phyloP scores from a whole-genome alignment of 2,329 filamentous ascomycete species.

The Kalmusia sp. region DNA sequence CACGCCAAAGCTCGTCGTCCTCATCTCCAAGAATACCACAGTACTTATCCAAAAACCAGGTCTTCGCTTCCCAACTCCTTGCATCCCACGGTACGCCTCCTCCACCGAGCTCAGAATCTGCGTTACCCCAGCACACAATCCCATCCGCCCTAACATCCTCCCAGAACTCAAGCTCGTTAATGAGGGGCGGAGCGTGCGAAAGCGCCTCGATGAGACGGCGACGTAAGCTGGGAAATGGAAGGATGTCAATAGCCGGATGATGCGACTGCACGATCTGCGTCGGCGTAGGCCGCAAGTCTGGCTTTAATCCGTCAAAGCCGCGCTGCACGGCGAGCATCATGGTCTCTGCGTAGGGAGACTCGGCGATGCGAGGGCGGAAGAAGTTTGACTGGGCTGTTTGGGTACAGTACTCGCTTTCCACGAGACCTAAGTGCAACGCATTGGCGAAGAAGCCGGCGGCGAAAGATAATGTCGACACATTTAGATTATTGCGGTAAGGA shows the following conservation, averaged over 20 bases:
- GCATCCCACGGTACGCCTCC: not conserved
- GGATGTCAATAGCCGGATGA: not conserved
- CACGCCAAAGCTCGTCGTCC: not conserved
- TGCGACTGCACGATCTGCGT: not conserved
- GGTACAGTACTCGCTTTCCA: not conserved
- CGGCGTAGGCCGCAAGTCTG: not conserved
- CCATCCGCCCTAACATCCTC: not conserved
- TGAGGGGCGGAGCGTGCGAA: not conserved
- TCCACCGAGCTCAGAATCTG: not conserved
- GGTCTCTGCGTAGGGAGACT: not conserved
- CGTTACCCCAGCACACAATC: not conserved
- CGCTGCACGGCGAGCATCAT: conserved; percentile 2
- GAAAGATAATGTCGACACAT: not conserved
- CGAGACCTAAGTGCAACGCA: not conserved
- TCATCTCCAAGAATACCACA: not conserved
- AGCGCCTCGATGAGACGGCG: not conserved
- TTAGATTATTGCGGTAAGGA: not conserved
- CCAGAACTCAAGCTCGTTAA: not conserved
- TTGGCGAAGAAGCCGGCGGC: conserved; percentile 6
- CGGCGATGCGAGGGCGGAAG: not conserved
- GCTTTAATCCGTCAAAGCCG: not conserved
- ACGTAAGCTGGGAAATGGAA: not conserved
- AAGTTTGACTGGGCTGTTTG: not conserved
- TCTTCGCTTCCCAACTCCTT: conserved; percentile 1
- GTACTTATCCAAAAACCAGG: not conserved